phyloP scores from a whole-genome alignment of 345 rosid species.

The Brassica cretica region DNA sequence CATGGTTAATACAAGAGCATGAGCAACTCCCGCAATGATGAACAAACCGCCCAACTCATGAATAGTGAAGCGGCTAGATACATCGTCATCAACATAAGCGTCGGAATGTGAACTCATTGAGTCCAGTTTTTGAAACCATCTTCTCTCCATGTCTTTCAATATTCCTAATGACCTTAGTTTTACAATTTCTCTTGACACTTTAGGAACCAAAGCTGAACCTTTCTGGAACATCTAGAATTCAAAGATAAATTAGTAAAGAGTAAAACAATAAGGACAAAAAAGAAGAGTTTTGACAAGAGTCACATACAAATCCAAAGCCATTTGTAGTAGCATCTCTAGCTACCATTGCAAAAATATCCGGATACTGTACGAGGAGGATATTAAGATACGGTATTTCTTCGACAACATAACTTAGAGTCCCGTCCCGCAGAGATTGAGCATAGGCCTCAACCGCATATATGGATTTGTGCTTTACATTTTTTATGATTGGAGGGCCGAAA shows the following conservation, averaged over 20 bases:
- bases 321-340: conserved; percentile 12
- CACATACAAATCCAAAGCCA: conserved; percentile 32
- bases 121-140: conserved; percentile 24
- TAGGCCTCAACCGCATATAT: neutral
- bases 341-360: neutral
- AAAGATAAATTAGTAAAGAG: neutral
- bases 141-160: conserved; percentile 30
- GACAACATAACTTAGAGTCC: conserved; percentile 15
- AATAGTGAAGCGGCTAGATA: conserved; percentile 5
- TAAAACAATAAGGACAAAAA: neutral
- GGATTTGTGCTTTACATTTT: neutral
- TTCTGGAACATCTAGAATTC: conserved; percentile 22
- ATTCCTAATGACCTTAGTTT: conserved; percentile 22
- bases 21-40: conserved; percentile 32
- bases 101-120: neutral
- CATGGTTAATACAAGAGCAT: conserved; percentile 15
- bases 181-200: conserved; percentile 25
- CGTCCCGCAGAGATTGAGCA: conserved; percentile 7
- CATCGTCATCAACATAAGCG: neutral
- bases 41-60: conserved; percentile 28
- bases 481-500: neutral
- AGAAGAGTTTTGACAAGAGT: neutral
- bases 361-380: conserved; percentile 15
- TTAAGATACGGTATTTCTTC: conserved; percentile 24
- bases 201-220: conserved; percentile 26